Conservation (phyloP, 306 rosid genomes). For the Sicyos baderoa region DNA sequence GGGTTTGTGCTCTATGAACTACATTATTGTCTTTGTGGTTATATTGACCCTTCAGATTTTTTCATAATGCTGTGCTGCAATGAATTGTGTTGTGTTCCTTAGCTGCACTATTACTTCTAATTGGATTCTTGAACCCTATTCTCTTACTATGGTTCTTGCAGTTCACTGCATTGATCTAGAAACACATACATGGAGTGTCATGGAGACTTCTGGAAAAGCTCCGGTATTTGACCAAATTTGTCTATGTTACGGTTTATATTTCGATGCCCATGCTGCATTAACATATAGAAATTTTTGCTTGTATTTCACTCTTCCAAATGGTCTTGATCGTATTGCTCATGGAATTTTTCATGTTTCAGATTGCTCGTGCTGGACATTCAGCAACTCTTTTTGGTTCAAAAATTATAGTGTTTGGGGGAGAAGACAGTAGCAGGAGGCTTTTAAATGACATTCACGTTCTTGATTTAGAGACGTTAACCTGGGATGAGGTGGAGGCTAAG, state of each 20-base stretch:
- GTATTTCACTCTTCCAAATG: slow-evolving; percentile 6
- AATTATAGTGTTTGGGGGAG: slow-evolving; percentile 90
- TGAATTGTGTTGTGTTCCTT: not conserved
- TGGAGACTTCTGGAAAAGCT: slow-evolving; percentile 71
- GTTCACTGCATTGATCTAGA: slow-evolving; percentile 71
- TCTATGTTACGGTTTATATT: slow-evolving; percentile 19
- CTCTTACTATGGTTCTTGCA: slow-evolving; percentile 36
- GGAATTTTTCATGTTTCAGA: slow-evolving; percentile 34
- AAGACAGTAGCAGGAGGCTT: slow-evolving; percentile 69
- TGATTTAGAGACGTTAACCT: slow-evolving; percentile 77
- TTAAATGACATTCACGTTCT: slow-evolving; percentile 74
- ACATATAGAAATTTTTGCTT: not conserved
- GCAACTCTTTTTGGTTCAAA: slow-evolving; percentile 74
- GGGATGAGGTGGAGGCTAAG: slow-evolving; percentile 54
- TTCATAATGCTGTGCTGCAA: not conserved
- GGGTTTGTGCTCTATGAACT: slow-evolving; percentile 44
- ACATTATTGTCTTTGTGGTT: slow-evolving; percentile 12
- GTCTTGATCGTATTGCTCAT: slow-evolving; percentile 18
- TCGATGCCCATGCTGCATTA: slow-evolving; percentile 22
- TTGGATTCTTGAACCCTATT: slow-evolving; percentile 26
- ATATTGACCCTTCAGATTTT: not conserved
- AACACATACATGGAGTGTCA: slow-evolving; percentile 48
- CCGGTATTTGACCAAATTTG: slow-evolving; percentile 48
- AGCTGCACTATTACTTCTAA: not conserved
- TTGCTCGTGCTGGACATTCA: slow-evolving; percentile 79